Conservation (phyloP, 495 filamentous ascomycete species). For the Podospora conica region DNA sequence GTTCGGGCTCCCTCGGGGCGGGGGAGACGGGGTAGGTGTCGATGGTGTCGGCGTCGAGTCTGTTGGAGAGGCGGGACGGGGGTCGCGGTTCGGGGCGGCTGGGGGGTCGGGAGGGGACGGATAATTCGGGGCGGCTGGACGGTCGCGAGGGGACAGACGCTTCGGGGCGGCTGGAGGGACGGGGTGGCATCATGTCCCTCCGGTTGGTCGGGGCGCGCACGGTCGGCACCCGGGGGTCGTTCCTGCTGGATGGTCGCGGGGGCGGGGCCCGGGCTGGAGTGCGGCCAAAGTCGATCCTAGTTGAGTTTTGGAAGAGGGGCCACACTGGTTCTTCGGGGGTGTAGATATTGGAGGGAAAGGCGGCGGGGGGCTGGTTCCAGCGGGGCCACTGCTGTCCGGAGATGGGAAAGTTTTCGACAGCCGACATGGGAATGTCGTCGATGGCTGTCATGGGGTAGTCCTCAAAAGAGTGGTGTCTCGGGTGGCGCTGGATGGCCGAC, state of each 20-base stretch:
- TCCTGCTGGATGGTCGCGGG: background rate
- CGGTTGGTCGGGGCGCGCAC: background rate
- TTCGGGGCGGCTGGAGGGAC: background rate
- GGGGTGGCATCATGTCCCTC: background rate
- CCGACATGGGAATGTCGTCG: constrained; percentile 9
- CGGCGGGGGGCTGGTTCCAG: background rate
- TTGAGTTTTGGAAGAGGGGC: constrained; percentile 13
- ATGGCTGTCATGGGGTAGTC: constrained; percentile 10
- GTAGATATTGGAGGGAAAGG: constrained; percentile 9
- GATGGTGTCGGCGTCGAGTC: constrained; percentile 9
- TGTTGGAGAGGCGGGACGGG: background rate
- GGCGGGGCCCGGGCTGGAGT: constrained; percentile 1
- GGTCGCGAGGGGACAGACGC: constrained; percentile 3
- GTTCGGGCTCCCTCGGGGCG: background rate
- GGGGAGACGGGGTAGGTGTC: constrained; percentile 7
- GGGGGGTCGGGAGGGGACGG: background rate
- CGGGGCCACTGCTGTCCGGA: background rate
- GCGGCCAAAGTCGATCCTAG: constrained; percentile 10
- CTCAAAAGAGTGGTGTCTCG: constrained; percentile 4
- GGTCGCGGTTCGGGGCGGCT: background rate
- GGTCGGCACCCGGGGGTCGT: background rate
- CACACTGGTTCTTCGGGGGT: constrained; percentile 21
- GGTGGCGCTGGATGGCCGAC: background rate
- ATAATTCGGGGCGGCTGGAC: background rate
- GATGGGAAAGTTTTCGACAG: background rate